These are phyloP conservation scores for Tarenaya hassleriana DNA, from an alignment of 345 rosid genomes.

Conservation along the genomic window DNA sequence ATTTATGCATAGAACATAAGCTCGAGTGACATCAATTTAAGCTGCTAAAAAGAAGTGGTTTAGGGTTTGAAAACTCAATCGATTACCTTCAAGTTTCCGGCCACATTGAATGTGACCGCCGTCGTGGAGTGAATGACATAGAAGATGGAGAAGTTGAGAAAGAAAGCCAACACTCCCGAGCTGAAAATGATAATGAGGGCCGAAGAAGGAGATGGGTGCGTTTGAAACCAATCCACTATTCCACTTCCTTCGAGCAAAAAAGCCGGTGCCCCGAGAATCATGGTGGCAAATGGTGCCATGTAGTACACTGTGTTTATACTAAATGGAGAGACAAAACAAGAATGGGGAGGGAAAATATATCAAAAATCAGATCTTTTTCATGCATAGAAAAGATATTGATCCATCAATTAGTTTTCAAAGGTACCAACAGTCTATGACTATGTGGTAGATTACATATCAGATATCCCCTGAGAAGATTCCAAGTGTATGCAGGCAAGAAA, in stretches of 20 bases:
- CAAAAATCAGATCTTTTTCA: not conserved
- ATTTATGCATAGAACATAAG: no score
- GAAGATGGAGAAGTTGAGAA: slow-evolving; percentile 90
- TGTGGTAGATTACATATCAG: no score
- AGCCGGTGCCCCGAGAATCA: slow-evolving; percentile 78
- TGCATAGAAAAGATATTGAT: not conserved
- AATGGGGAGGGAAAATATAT: not conserved
- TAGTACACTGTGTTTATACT: slow-evolving; percentile 96
- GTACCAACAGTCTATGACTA: no score
- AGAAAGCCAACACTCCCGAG: slow-evolving; percentile 87
- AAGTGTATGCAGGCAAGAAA: no score
- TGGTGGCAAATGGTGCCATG: slow-evolving; percentile 95
- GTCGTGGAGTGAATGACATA: slow-evolving; percentile 93
- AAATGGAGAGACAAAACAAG: slow-evolving; percentile 8
- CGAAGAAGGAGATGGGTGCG: slow-evolving; percentile 41
- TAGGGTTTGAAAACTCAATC: no score
- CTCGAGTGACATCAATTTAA: no score
- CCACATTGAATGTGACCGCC: slow-evolving; percentile 90
- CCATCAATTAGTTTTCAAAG: no score
- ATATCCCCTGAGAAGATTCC: no score
- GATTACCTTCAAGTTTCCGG: slow-evolving; percentile 25
- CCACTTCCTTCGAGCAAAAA: slow-evolving; percentile 74
- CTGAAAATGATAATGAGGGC: slow-evolving; percentile 57
- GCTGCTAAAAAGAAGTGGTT: no score
- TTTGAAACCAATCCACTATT: slow-evolving; percentile 59